Evolutionary conservation across 108 stramenopile species (phyloP).

Genomic region (Cyclotella atomus): DNA sequence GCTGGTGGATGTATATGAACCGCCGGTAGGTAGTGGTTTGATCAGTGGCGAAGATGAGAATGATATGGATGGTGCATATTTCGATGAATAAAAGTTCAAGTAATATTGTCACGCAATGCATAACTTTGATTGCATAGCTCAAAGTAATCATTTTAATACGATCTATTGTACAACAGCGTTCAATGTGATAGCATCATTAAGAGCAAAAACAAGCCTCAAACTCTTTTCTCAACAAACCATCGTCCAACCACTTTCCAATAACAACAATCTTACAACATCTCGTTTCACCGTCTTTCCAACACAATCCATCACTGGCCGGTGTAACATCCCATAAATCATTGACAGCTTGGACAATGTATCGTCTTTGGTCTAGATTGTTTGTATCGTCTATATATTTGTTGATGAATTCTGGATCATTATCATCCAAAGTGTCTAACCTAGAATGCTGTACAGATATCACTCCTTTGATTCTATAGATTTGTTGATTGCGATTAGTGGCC

Average conservation of each 20-base stretch:
- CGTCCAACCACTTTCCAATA: conserved; percentile 81
- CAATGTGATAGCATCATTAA: too few species aligned
- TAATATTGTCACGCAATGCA: too few species aligned
- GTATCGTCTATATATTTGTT: conserved; percentile 11
- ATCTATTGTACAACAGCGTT: too few species aligned
- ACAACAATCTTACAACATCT: conserved; percentile 83
- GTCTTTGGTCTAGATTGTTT: conserved; percentile 55
- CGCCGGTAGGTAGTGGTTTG: conserved; percentile 67
- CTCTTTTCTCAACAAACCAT: conserved; percentile 10
- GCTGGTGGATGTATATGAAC: conserved; percentile 72
- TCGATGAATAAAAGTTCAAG: too few species aligned
- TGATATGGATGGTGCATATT: conserved; percentile 35
- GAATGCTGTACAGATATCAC: conserved; percentile 62
- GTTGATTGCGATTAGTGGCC: conserved; percentile 12
- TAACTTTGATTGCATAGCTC: too few species aligned
- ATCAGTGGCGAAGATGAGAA: conserved; percentile 44
- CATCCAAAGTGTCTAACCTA: conserved; percentile 26
- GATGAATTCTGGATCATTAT: background rate
- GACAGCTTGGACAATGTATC: conserved; percentile 82
- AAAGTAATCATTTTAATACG: too few species aligned
- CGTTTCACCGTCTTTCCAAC: conserved; percentile 55
- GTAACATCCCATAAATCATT: conserved; percentile 88
- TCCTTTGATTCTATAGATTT: conserved; percentile 83
- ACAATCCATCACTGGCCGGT: conserved; percentile 61
- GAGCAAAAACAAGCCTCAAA: conserved; percentile 9